phyloP scores from a whole-genome alignment of 441 rosid genomes.

The Omphalea diandra region DNA sequence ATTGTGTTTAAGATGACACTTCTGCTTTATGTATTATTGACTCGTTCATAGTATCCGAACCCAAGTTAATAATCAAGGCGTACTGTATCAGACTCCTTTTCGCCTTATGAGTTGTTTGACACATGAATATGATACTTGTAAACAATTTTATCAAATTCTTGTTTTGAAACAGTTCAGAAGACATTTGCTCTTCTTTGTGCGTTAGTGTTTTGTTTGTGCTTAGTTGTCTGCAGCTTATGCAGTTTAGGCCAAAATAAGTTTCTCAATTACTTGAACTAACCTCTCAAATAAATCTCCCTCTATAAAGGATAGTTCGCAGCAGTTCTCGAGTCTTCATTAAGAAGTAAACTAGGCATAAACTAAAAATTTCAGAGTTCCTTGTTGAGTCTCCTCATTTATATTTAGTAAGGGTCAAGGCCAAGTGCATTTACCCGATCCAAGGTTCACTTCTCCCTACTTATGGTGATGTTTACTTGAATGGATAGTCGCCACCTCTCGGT shows the following conservation, averaged over 20 bases:
- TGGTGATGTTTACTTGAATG: not conserved
- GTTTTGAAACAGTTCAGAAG: not conserved
- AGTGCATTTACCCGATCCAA: not conserved
- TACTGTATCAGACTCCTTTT: conserved; percentile 2
- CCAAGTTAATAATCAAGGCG: not conserved
- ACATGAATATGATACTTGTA: not conserved
- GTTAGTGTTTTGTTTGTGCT: not conserved
- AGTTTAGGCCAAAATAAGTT: too few species aligned
- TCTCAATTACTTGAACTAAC: too few species aligned
- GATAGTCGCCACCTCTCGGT: not conserved
- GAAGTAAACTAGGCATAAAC: too few species aligned
- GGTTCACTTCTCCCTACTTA: not conserved
- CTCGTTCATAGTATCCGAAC: not conserved
- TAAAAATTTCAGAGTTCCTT: not conserved
- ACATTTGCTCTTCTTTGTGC: too few species aligned
- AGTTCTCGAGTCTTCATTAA: not conserved
- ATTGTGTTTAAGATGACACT: conserved; percentile 5
- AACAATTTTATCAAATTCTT: not conserved
- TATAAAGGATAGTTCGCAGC: not conserved
- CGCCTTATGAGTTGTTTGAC: not conserved
- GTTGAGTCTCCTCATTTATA: too few species aligned
- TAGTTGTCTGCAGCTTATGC: too few species aligned
- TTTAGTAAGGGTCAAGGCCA: too few species aligned
- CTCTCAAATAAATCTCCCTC: too few species aligned
- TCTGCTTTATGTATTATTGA: conserved; percentile 3